Base-by-base conservation (phyloP, 345 rosid species). In the Triadica sebifera region DNA sequence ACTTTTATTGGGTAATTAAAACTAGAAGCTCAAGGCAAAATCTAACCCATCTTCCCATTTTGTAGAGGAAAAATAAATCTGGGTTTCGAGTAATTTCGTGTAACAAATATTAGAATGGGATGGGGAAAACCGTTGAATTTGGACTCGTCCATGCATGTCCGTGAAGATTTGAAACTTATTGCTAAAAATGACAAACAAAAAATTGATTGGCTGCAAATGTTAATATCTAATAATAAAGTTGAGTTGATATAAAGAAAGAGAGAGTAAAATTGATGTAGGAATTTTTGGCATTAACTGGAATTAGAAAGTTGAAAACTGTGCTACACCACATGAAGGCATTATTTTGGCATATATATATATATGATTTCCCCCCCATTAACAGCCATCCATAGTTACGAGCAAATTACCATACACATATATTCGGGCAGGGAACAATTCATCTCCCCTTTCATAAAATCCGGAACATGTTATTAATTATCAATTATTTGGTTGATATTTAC, bases 351-450 rank as follows among this genome's bases (percentile, higher is more conserved):
- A 5, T 25, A 17, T 52, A 62, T 62, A 5, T 25, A 17, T 52
- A 16, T 16, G 15, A 17, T 8, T 17, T 55, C 34, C n/a, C 8
- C 1, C 59, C 24, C 20, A 17, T 25, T 3, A 20, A 57, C 47
- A 20, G 34, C 61, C 61, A 57, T 9, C 34, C 61, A 57, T 25
- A n/a, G 61, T 57, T 57, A 9, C 34, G 61, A n/a, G 61, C 34
- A 57, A 57, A 57, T 57, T 57, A 25, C 34, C n/a, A 1, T 22
- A 20, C 61, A 11, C 5, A 8, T 12, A 57, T 5, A 52, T 59
- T 37, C 4, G 20, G 8, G 10, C 7, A 17, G 20, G 8, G 1
- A 47, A 11, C 37, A 66, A 80, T 72, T 79, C 86, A 69, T 37
- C 72, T 15, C 19, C 47, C 47, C 41, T 55, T 22, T 19, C n/a